Evolutionary conservation across 768 basidiomycete genomes (phyloP).

Genomic region (Daedaleopsis sinensis): DNA sequence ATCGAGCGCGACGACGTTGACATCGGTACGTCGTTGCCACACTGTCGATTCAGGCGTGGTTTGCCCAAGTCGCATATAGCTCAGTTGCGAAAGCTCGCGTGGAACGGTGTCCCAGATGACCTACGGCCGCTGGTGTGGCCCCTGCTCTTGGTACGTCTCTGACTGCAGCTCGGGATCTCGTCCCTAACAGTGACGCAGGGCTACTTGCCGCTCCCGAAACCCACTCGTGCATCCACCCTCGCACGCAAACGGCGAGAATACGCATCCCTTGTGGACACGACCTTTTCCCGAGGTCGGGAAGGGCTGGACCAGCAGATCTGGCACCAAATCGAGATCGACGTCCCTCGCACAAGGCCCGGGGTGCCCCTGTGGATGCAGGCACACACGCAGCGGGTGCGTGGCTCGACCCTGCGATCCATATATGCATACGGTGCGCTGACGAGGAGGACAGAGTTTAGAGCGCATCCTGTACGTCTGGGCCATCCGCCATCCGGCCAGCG

Average conservation of each 20-base stretch:
- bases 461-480: constrained; percentile 98
- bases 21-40: constrained; percentile 57
- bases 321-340: constrained; percentile 99
- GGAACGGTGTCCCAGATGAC: constrained; percentile 91
- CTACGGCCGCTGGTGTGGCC: constrained; percentile 94
- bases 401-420: background rate
- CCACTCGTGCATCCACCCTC: constrained; percentile 75
- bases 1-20: constrained; percentile 77
- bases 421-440: background rate
- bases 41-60: background rate
- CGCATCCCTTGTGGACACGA: constrained; percentile 81
- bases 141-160: constrained; percentile 74
- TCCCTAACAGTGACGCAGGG: constrained; percentile 54
- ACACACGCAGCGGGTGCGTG: constrained; percentile 81
- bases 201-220: constrained; percentile 85
- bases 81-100: constrained; percentile 88
- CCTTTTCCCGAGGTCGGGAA: constrained; percentile 85
- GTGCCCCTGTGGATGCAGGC: constrained; percentile 90
- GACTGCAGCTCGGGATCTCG: background rate
- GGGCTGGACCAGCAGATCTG: constrained; percentile 95
- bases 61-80: constrained; percentile 41
- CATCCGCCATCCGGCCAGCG: constrained; percentile 96
- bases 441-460: constrained; percentile 77
- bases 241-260: constrained; percentile 92
- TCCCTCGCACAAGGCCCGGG: constrained; percentile 92